phyloP scores from a whole-genome alignment of 495 filamentous ascomycete species.

The Chaetomium fimeti region DNA sequence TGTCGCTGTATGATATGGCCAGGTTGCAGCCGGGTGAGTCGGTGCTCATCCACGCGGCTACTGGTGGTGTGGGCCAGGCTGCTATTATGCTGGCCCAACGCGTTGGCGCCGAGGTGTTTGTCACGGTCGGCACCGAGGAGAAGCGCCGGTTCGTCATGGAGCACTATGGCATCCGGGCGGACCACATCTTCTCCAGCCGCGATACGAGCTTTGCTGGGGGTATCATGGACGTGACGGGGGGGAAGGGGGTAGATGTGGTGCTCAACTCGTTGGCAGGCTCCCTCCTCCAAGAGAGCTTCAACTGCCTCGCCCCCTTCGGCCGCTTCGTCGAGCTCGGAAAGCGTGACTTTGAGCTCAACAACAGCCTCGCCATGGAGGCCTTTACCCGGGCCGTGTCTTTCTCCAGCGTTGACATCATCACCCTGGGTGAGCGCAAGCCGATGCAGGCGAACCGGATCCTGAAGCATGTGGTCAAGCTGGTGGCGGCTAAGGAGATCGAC shows the following conservation, averaged over 20 bases:
- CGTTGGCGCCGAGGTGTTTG: slow-evolving; percentile 55
- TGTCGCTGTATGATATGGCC: slow-evolving; percentile 44
- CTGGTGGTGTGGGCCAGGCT: slow-evolving; percentile 58
- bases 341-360: slow-evolving; percentile 40
- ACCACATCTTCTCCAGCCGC: slow-evolving; percentile 54
- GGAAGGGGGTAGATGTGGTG: slow-evolving; percentile 57
- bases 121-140: slow-evolving; percentile 51
- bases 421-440: slow-evolving; percentile 29
- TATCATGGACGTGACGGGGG: slow-evolving; percentile 47
- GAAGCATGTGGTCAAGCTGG: slow-evolving; percentile 43
- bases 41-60: slow-evolving; percentile 59
- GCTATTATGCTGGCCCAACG: slow-evolving; percentile 54
- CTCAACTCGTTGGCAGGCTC: slow-evolving; percentile 59
- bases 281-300: slow-evolving; percentile 52
- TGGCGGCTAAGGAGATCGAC: slow-evolving; percentile 37
- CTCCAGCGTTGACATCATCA: slow-evolving; percentile 35
- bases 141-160: slow-evolving; percentile 47
- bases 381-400: slow-evolving; percentile 42
- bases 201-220: slow-evolving; percentile 43
- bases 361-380: slow-evolving; percentile 41
- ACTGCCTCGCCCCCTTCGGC: slow-evolving; percentile 56
- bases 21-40: slow-evolving; percentile 48
- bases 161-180: slow-evolving; percentile 48
- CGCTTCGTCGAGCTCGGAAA: slow-evolving; percentile 59
- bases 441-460: slow-evolving; percentile 41